phyloP scores from a whole-genome alignment of 1,139 yeast species.

The Waltiozyma solani region DNA sequence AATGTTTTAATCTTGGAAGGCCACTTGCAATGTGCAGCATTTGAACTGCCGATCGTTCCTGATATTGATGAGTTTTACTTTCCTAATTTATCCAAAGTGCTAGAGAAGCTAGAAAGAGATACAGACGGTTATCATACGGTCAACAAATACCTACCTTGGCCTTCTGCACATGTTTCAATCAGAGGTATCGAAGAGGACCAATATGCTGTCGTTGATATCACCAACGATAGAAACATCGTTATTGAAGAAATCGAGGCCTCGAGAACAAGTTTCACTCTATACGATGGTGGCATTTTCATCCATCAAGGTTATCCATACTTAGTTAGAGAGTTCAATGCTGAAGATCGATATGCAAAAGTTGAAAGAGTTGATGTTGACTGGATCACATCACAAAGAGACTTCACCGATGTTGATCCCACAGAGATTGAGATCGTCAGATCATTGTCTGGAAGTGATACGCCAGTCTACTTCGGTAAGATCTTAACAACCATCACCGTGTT shows the following conservation, averaged over 20 bases:
- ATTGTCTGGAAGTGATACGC: conserved; percentile 42
- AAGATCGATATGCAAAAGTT: conserved; percentile 70
- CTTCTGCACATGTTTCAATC: conserved; percentile 62
- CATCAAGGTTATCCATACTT: conserved; percentile 91
- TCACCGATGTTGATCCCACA: conserved; percentile 82
- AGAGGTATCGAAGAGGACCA: conserved; percentile 73
- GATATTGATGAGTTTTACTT: conserved; percentile 51
- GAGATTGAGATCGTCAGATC: conserved; percentile 60
- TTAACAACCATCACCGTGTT: conserved; percentile 68
- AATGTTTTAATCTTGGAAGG: conserved; percentile 56
- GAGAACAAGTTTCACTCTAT: conserved; percentile 80
- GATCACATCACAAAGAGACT: conserved; percentile 87
- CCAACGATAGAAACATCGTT: conserved; percentile 61
- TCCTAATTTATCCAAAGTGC: conserved; percentile 23
- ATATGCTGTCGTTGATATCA: conserved; percentile 82
- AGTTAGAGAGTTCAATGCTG: conserved; percentile 73
- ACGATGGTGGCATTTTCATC: conserved; percentile 91
- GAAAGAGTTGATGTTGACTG: conserved; percentile 87
- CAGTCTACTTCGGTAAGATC: conserved; percentile 68
- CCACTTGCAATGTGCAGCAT: conserved; percentile 92
- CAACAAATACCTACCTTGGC: conserved; percentile 69
- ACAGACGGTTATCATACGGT: conserved; percentile 48
- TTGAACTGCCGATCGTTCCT: conserved; percentile 56
- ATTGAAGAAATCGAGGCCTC: conserved; percentile 90
- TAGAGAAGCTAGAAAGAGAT: conserved; percentile 34